Base-by-base conservation (phyloP, 257 asterid genomes). In the Salvia hispanica region DNA sequence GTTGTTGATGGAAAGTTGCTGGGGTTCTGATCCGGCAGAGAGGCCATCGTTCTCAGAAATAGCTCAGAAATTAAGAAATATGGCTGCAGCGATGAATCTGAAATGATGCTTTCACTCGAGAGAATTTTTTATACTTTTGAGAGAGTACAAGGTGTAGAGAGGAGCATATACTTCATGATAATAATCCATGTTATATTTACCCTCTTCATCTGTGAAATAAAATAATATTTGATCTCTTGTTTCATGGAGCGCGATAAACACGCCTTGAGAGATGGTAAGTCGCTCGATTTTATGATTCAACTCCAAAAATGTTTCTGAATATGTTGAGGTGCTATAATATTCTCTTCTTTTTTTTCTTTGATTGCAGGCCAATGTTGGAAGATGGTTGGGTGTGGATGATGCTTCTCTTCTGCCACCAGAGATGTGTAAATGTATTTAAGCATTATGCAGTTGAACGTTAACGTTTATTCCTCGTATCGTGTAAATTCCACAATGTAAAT, bases 31-130 rank as follows among this genome's bases (percentile, higher is more conserved):
- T 44, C 95, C 96, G 3, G 69, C 85, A 10, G 71, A 79, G 62
- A 79, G 98, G 79, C 98, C 98, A 9, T 88, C 98, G 0, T 93
- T 93, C 76, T 84, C 96, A 0, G 97, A 93, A 75, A 86, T 93
- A 28, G 92, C 97, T 10, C 98, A 93, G 84, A 94, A 44, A 71
- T 72, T 94, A 76, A 87, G 99, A 82, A 82, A 77, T 75, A 91
- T 94, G 97, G 95, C 97, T 0, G 97, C 99, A 4, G 90, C 97
- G 11, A 86, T 94, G 95, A 94, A 94, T 77, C 78, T 88, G 82
- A 94, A 88, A 80, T 94, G 83, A 85, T 47, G 58, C 74, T 50
- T 46, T 52, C 53, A 37, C 34, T 10, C 12, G 31, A 64, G 64
- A 73, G 3, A 7, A 46, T 48, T 40, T 25, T 51, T 74, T 47